Conservation (phyloP, 169 alveolate genomes). For the Perkinsus olseni region DNA sequence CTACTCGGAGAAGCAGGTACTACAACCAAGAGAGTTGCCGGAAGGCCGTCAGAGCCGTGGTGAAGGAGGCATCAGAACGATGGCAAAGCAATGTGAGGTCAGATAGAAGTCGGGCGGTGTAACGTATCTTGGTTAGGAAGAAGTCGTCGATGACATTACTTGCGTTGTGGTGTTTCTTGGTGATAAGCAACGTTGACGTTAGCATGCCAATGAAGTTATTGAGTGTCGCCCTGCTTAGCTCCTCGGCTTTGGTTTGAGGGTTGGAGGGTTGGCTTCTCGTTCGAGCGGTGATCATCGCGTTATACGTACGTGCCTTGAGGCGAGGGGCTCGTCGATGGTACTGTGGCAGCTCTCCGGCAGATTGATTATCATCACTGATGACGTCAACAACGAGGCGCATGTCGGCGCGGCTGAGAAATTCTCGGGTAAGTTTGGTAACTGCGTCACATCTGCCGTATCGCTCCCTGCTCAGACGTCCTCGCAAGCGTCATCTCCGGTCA, state of each 20-base stretch:
- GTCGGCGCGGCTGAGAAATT: not conserved
- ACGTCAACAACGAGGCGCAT: not conserved
- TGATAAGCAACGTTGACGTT: not conserved
- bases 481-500: not conserved
- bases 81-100: conserved; percentile 37
- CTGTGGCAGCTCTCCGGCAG: too few relatives aligned
- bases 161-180: conserved; percentile 55
- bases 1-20: not conserved
- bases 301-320: too few relatives aligned
- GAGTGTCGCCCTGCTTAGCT: too few relatives aligned
- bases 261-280: too few relatives aligned
- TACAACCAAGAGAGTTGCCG: conserved; percentile 53
- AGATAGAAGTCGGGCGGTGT: not conserved
- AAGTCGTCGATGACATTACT: conserved; percentile 72
- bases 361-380: too few relatives aligned
- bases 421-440: not conserved
- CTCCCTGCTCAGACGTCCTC: not conserved
- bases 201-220: too few relatives aligned
- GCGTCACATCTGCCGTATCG: not conserved
- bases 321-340: too few relatives aligned
- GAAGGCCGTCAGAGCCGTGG: conserved; percentile 55
- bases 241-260: too few relatives aligned
- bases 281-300: too few relatives aligned
- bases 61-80: conserved; percentile 45
- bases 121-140: conserved; percentile 39